Evolutionary conservation across 2,329 filamentous ascomycete species (phyloP).

Genomic region (Epichloe sylvatica): DNA sequence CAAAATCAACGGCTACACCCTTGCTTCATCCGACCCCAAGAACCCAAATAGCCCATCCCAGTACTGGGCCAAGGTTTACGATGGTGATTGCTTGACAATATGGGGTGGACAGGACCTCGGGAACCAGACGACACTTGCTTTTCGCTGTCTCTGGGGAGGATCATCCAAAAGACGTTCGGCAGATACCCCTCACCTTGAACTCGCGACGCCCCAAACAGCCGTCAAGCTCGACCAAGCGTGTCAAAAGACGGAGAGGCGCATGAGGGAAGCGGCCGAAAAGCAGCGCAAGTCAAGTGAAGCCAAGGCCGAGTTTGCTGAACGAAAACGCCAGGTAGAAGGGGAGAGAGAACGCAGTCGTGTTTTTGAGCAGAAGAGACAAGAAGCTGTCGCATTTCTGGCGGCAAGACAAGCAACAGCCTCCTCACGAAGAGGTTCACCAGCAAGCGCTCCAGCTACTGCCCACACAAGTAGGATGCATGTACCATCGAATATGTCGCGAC

Average conservation of each 20-base stretch:
- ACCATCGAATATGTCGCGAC: slow-evolving; percentile 4
- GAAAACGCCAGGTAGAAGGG: slow-evolving; percentile 28
- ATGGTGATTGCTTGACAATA: slow-evolving; percentile 63
- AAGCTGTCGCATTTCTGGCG: slow-evolving; percentile 29
- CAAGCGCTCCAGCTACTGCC: slow-evolving; percentile 11
- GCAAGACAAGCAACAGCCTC: slow-evolving; percentile 12
- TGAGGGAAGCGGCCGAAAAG: slow-evolving; percentile 26
- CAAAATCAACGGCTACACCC: slow-evolving; percentile 55
- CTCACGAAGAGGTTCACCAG: slow-evolving; percentile 19
- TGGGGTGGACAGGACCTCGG: slow-evolving; percentile 38
- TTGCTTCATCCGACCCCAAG: slow-evolving; percentile 43
- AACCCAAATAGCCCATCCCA: slow-evolving; percentile 40
- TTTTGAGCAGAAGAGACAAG: slow-evolving; percentile 35
- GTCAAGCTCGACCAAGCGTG: slow-evolving; percentile 35
- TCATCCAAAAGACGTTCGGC: slow-evolving; percentile 29
- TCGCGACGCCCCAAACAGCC: slow-evolving; percentile 27
- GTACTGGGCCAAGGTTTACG: slow-evolving; percentile 55
- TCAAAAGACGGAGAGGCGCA: slow-evolving; percentile 29
- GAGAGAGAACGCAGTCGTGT: slow-evolving; percentile 35
- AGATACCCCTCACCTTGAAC: slow-evolving; percentile 13
- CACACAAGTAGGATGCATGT: slow-evolving; percentile 8
- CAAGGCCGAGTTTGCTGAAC: slow-evolving; percentile 28
- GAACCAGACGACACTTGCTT: slow-evolving; percentile 32
- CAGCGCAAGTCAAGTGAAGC: slow-evolving; percentile 29
- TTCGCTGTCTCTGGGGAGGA: slow-evolving; percentile 43